These are phyloP conservation scores for Xylariaceae sp. DNA, from an alignment of 2,329 filamentous ascomycete species.

Conservation along the genomic window DNA sequence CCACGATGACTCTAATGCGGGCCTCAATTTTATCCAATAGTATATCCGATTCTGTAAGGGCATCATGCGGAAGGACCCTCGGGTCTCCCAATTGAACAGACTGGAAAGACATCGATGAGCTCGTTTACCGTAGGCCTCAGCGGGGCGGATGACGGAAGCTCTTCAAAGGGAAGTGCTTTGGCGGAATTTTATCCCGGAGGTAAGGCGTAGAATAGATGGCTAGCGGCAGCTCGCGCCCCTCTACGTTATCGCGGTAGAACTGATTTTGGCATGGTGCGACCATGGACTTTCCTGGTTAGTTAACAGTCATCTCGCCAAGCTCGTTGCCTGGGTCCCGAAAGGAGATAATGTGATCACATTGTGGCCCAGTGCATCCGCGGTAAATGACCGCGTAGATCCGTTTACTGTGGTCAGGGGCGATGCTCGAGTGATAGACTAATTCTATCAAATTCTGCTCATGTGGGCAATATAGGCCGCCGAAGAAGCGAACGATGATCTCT, in stretches of 20 bases:
- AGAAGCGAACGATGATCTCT: constrained; percentile 17
- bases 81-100: constrained; percentile 38
- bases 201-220: constrained; percentile 30
- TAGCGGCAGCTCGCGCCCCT: constrained; percentile 36
- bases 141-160: constrained; percentile 6
- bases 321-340: constrained; percentile 22
- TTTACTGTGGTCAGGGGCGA: constrained; percentile 35
- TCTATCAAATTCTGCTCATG: constrained; percentile 34
- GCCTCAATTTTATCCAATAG: constrained; percentile 35
- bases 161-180: too few species aligned
- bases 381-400: constrained; percentile 41
- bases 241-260: constrained; percentile 32
- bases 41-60: constrained; percentile 41
- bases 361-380: neutral
- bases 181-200: too few species aligned
- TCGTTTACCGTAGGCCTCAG: neutral
- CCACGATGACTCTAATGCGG: constrained; percentile 38
- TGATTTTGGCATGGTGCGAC: constrained; percentile 34
- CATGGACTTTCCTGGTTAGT: constrained; percentile 37
- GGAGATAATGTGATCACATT: constrained; percentile 21
- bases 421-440: constrained; percentile 14
- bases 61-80: constrained; percentile 39
- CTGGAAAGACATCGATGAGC: constrained; percentile 28
- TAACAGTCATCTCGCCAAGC: constrained; percentile 25
- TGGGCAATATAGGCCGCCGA: constrained; percentile 31